These are phyloP conservation scores for Circinella umbellata DNA, from an alignment of 371 early-diverging fungal species.

Conservation along the genomic window DNA sequence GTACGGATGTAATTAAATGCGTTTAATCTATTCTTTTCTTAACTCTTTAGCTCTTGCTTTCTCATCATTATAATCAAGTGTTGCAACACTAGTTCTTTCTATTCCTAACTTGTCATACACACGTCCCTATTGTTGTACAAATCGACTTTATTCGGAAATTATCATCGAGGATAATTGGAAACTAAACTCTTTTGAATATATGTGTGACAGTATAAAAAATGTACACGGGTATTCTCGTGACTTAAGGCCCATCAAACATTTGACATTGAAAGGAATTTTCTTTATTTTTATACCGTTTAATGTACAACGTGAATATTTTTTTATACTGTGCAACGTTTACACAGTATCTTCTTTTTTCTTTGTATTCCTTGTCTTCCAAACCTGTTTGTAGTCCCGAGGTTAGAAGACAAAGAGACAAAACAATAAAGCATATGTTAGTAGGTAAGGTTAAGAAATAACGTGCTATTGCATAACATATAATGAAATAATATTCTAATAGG, in stretches of 20 bases:
- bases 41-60: too few species aligned
- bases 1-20: neutral
- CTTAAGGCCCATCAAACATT: slow-evolving; percentile 6
- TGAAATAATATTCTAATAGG: too few species aligned
- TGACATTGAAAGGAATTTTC: slow-evolving; percentile 6
- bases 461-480: too few species aligned
- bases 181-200: neutral
- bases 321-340: slow-evolving; percentile 5
- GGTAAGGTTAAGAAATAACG: too few species aligned
- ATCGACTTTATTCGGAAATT: too few species aligned
- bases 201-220: slow-evolving; percentile 4
- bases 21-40: neutral
- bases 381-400: neutral
- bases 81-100: too few species aligned
- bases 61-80: too few species aligned
- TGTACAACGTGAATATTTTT: slow-evolving; percentile 6
- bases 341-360: neutral
- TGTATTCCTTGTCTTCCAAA: neutral
- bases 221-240: slow-evolving; percentile 7
- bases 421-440: too few species aligned
- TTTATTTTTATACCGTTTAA: neutral
- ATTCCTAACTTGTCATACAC: too few species aligned
- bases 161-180: too few species aligned
- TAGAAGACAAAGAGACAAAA: too few species aligned
- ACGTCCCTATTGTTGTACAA: too few species aligned